Percentiles rank a stretch among this genome's conserved stretches.
phyloP scores from a whole-genome alignment of 225 moss, liverwort and hornwort genomes.

The Pleurozium schreberi region DNA sequence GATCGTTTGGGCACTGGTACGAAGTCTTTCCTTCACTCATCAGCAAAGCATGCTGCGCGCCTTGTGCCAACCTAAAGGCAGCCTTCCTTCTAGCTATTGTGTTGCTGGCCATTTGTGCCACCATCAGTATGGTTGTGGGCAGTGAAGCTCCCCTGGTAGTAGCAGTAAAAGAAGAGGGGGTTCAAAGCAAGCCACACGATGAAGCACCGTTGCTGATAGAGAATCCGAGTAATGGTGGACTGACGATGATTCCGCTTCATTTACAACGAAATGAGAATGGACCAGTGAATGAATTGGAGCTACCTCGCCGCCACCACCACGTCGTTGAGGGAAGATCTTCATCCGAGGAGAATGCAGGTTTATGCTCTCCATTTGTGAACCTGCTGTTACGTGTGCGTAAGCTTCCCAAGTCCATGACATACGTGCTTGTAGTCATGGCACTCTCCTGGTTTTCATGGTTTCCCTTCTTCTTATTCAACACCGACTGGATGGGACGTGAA shows the following conservation, averaged over 20 bases:
- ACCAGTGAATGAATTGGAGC: not conserved
- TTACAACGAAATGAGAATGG: not conserved
- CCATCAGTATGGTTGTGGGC: constrained; percentile 38
- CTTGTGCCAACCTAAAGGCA: constrained; percentile 76
- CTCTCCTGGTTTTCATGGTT: constrained; percentile 81
- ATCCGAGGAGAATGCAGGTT: not conserved
- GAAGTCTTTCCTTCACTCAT: constrained; percentile 47
- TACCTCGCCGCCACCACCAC: not conserved
- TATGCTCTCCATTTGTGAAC: constrained; percentile 44
- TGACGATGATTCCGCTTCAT: not conserved
- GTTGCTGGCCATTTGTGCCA: constrained; percentile 43
- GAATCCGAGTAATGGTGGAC: not conserved
- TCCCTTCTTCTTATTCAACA: constrained; percentile 16
- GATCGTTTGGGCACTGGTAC: constrained; percentile 61
- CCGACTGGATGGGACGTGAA: constrained; percentile 86
- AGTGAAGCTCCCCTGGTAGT: constrained; percentile 29
- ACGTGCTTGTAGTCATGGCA: constrained; percentile 62
- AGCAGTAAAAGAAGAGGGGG: not conserved
- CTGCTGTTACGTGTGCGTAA: constrained; percentile 46
- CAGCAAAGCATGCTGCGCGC: constrained; percentile 61
- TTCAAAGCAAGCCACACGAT: not conserved
- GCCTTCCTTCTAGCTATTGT: constrained; percentile 57
- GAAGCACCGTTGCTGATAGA: not conserved
- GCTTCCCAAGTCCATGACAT: constrained; percentile 54
- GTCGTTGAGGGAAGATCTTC: not conserved